Percentiles rank a stretch among this genome's conserved stretches.
Conservation (phyloP, 495 filamentous ascomycete genomes). For the Aspergillus conjunctus region DNA sequence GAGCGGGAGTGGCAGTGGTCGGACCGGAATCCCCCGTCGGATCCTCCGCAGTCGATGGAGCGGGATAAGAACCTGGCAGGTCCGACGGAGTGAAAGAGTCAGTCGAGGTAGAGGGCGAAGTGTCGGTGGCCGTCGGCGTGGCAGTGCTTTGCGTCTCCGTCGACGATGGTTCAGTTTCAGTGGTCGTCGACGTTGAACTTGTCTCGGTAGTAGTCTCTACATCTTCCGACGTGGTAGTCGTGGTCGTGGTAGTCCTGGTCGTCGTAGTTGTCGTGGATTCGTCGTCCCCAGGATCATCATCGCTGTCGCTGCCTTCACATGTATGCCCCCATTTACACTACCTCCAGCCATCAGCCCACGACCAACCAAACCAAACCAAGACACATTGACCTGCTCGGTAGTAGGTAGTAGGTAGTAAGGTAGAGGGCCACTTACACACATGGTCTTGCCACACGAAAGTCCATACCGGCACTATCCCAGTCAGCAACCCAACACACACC, state of each 20-base stretch:
- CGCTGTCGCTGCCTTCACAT: neutral
- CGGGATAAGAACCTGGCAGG: no score
- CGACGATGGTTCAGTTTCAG: neutral
- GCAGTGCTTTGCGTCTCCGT: neutral
- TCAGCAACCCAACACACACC: neutral
- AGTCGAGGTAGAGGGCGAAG: neutral
- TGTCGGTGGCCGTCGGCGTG: neutral
- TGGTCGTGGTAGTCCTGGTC: neutral
- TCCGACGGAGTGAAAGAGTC: no score
- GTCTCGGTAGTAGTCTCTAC: no score
- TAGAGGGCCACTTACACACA: neutral
- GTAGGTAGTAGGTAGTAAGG: no score
- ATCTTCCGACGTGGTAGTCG: neutral
- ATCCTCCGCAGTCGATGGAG: neutral
- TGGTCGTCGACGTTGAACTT: no score
- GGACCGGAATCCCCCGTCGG: neutral
- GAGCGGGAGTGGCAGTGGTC: neutral
- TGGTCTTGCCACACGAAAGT: neutral
- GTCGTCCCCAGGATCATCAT: neutral
- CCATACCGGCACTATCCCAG: neutral
- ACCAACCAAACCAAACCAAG: neutral
- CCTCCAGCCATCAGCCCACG: neutral
- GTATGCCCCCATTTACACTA: conserved; percentile 2
- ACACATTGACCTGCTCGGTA: no score
- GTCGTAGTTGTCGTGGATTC: neutral